Conservation (phyloP, 2,329 filamentous ascomycete species). For the Ophiobolus disseminans region DNA sequence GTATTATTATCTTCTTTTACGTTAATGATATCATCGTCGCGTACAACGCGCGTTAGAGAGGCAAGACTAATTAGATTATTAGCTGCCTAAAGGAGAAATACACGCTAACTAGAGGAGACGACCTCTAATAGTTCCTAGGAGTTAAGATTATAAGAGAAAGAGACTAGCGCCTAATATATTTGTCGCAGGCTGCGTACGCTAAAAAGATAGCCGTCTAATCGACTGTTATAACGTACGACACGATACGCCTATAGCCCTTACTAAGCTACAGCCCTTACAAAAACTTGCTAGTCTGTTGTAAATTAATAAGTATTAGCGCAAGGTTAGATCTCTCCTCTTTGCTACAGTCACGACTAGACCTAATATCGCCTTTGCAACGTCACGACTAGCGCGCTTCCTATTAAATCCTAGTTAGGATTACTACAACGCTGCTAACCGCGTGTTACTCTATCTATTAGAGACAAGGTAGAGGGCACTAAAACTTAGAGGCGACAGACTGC, state of each 20-base stretch:
- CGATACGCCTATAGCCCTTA: neutral
- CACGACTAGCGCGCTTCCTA: neutral
- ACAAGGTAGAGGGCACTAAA: neutral
- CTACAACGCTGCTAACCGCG: neutral
- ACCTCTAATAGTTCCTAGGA: constrained; percentile 18
- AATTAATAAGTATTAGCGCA: constrained; percentile 6
- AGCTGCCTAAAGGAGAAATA: constrained; percentile 7
- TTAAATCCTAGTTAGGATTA: neutral
- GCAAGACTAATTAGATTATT: neutral
- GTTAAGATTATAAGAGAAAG: constrained; percentile 2
- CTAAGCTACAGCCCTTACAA: neutral
- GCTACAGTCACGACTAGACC: constrained; percentile 6
- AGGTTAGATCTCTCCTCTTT: constrained; percentile 1
- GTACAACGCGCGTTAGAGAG: neutral
- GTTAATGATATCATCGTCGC: constrained; percentile 12
- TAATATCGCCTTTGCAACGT: constrained; percentile 12
- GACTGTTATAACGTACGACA: neutral
- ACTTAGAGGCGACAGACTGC: neutral
- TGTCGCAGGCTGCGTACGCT: neutral
- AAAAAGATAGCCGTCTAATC: neutral
- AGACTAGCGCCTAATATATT: neutral
- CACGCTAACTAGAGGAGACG: neutral
- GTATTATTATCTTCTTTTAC: constrained; percentile 12
- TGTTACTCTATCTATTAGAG: constrained; percentile 1
- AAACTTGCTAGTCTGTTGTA: neutral